These are phyloP conservation scores for Pisolithus thermaeus DNA, from an alignment of 1,284 basidiomycete genomes.

Conservation along the genomic window DNA sequence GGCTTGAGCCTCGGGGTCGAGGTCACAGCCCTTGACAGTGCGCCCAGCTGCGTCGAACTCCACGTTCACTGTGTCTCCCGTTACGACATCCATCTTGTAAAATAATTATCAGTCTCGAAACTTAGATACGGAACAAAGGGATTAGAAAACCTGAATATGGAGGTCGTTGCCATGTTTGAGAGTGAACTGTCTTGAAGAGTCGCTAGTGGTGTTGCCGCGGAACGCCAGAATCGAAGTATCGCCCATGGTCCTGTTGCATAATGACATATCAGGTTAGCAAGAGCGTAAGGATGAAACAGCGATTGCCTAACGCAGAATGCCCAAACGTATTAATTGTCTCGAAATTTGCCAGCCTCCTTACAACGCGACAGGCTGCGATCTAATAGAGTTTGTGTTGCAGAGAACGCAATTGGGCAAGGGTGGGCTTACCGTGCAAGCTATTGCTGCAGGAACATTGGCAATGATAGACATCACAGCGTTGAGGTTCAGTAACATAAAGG, in stretches of 20 bases:
- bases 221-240: slow-evolving; percentile 36
- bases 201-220: slow-evolving; percentile 24
- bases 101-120: not conserved
- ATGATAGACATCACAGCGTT: slow-evolving; percentile 74
- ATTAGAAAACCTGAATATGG: slow-evolving; percentile 44
- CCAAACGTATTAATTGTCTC: slow-evolving; percentile 41
- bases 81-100: slow-evolving; percentile 53
- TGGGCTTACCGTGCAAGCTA: slow-evolving; percentile 52
- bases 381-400: slow-evolving; percentile 22
- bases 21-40: slow-evolving; percentile 35
- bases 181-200: slow-evolving; percentile 27
- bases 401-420: slow-evolving; percentile 2
- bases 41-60: slow-evolving; percentile 52
- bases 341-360: slow-evolving; percentile 61
- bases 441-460: slow-evolving; percentile 66
- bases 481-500: slow-evolving; percentile 66
- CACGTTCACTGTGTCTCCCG: slow-evolving; percentile 35
- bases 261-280: slow-evolving; percentile 1
- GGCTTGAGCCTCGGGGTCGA: slow-evolving; percentile 52
- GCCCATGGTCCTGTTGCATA: slow-evolving; percentile 22
- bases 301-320: slow-evolving; percentile 44
- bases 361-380: slow-evolving; percentile 69
- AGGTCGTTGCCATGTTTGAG: slow-evolving; percentile 35
- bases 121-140: not conserved
- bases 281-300: slow-evolving; percentile 2